Evolutionary conservation across 2,329 filamentous ascomycete genomes (phyloP), one percentile per base, ranked within the genome.

Genomic region (Teratosphaeria viscida): DNA sequence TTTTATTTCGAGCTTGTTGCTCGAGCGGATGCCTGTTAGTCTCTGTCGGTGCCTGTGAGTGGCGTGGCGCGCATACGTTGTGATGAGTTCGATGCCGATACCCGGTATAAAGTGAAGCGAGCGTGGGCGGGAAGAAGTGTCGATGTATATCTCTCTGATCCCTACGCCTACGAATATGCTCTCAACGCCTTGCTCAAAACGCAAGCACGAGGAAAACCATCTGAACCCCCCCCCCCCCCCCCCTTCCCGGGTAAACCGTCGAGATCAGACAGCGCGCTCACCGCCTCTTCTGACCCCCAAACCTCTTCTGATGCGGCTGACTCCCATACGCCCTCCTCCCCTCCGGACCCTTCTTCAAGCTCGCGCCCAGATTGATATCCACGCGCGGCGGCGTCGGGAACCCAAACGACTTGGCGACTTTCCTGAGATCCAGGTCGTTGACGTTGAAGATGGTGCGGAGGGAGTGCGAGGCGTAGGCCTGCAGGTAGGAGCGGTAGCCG

Each of bases 401-500:
- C 0, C 90, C 90, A 70, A 94, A 95, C 65, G 85, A 84, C 80
- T 90, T 92, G 57, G 89, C 89, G 3, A 95, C 86, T 76, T 92
- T 92, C 68, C 87, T 84, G 19, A 95, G 78, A 71, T 95, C 90
- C 12, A 94, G 79, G 71, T 90, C 89, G 73, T 90, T 81, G 57
- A 95, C 85, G 72, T 92, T 88, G 71, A 92, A 95, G 43, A 95
- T 86, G n/a, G 85, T 87, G 32, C 90, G 84, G 61, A 94, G 79
- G 66, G 83, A 87, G 76, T 92, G 94, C 60, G 87, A 91, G 26
- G 92, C 91, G 72, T 99, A 99, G 0, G 94, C 92, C 73, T 97
- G 91, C 27, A 99, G 82, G 73, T 99, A 99, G 23, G 89, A 90
- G 61, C 89, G 84, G 78, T 94, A 95, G 3, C 89, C 83, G 65